Evolutionary conservation across 306 rosid species (phyloP).

Genomic region (Cucurbita maxima): DNA sequence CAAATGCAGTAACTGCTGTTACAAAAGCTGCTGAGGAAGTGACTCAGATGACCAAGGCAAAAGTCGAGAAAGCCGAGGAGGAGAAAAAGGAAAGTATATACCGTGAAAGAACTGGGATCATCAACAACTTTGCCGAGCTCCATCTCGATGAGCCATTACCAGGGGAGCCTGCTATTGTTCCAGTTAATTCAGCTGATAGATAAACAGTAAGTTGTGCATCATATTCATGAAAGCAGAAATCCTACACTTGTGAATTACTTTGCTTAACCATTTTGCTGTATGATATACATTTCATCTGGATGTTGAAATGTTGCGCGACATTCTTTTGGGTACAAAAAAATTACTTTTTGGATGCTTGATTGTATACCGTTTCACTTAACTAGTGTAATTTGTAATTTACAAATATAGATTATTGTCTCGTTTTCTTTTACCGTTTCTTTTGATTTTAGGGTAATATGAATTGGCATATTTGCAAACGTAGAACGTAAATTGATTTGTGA

Average conservation of each 20-base stretch:
- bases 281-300: conserved; percentile 5
- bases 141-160: conserved; percentile 28
- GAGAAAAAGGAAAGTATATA: conserved; percentile 30
- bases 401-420: background rate
- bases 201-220: conserved; percentile 16
- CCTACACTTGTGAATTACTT: conserved; percentile 3
- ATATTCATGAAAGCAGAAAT: conserved; percentile 2
- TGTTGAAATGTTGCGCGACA: background rate
- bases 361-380: background rate
- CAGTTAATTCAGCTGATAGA: conserved; percentile 31
- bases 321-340: background rate
- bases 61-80: conserved; percentile 49
- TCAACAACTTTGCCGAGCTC: conserved; percentile 24
- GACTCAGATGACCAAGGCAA: conserved; percentile 38
- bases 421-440: background rate
- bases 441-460: background rate
- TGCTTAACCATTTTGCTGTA: conserved; percentile 2
- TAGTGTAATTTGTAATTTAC: background rate
- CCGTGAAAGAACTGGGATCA: conserved; percentile 21
- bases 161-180: conserved; percentile 15
- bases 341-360: background rate
- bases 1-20: conserved; percentile 35
- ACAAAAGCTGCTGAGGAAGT: conserved; percentile 62
- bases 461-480: background rate
- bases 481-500: background rate